Evolutionary conservation across 2,329 filamentous ascomycete genomes (phyloP).

Genomic region (Ilyonectria mors-panacis): DNA sequence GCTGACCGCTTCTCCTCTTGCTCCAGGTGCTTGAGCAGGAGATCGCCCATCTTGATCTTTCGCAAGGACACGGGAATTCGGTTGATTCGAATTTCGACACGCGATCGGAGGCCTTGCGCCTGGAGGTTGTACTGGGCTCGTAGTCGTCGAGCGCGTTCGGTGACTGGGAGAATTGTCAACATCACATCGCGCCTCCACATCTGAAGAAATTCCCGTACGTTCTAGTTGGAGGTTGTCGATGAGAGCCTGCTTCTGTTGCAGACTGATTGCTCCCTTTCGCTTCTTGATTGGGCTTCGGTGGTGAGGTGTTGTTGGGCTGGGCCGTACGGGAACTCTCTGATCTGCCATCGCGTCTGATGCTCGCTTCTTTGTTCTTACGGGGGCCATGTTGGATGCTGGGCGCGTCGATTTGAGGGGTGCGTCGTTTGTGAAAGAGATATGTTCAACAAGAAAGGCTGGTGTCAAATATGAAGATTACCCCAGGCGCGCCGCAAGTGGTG

Average conservation of each 20-base stretch:
- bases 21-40: slow-evolving; percentile 70
- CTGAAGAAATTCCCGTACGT: slow-evolving; percentile 67
- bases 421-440: slow-evolving; percentile 4
- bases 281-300: slow-evolving; percentile 75
- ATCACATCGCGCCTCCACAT: slow-evolving; percentile 24
- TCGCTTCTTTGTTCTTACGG: slow-evolving; percentile 58
- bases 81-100: slow-evolving; percentile 94
- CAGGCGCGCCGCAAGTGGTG: slow-evolving; percentile 43
- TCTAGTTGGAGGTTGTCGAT: slow-evolving; percentile 93
- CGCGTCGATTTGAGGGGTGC: slow-evolving; percentile 36
- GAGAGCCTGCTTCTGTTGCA: slow-evolving; percentile 85
- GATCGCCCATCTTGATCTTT: slow-evolving; percentile 85
- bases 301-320: slow-evolving; percentile 57
- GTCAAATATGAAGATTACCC: slow-evolving; percentile 37
- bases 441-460: slow-evolving; percentile 26
- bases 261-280: slow-evolving; percentile 72
- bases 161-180: slow-evolving; percentile 70
- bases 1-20: slow-evolving; percentile 59
- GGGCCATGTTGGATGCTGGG: slow-evolving; percentile 59
- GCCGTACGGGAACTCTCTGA: slow-evolving; percentile 42
- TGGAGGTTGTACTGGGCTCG: slow-evolving; percentile 91
- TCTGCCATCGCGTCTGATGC: slow-evolving; percentile 45
- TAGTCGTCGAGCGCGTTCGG: slow-evolving; percentile 88
- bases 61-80: slow-evolving; percentile 87
- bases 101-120: slow-evolving; percentile 85